Evolutionary conservation across 768 basidiomycete species (phyloP).

Genomic region (Russula brevipes): DNA sequence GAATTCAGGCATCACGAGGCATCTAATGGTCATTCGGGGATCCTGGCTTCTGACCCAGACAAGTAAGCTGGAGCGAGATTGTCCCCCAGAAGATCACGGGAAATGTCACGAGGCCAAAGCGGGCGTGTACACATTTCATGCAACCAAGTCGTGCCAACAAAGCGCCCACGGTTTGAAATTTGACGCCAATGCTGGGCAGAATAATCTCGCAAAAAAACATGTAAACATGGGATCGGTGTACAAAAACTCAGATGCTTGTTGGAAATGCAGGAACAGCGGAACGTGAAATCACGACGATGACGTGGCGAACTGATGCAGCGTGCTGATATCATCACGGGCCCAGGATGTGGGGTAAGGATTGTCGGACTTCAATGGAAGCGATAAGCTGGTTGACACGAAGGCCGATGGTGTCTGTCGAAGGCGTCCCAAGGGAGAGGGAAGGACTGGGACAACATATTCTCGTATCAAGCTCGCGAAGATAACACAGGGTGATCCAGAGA

Average conservation of each 20-base stretch:
- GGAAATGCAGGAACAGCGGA: background rate
- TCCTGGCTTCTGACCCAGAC: slow-evolving; percentile 4
- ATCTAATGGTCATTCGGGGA: background rate
- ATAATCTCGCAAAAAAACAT: background rate
- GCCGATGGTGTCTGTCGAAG: background rate
- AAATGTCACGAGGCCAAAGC: slow-evolving; percentile 9
- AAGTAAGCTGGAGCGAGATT: slow-evolving; percentile 4
- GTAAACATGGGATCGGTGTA: background rate
- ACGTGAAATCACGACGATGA: background rate
- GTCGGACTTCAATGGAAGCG: background rate
- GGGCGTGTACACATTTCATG: background rate
- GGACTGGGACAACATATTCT: background rate
- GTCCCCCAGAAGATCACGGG: slow-evolving; percentile 7
- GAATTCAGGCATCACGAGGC: slow-evolving; percentile 6
- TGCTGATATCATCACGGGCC: background rate
- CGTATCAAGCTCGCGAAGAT: background rate
- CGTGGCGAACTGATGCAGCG: slow-evolving; percentile 9
- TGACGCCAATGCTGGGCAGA: background rate
- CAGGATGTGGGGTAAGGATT: background rate
- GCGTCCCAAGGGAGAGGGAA: background rate
- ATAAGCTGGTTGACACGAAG: background rate
- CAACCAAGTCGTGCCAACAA: background rate
- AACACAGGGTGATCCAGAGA: background rate
- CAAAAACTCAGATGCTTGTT: background rate
- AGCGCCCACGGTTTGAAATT: background rate